Conservation (phyloP, 164 flowering plant species). For the Annona cherimola region DNA sequence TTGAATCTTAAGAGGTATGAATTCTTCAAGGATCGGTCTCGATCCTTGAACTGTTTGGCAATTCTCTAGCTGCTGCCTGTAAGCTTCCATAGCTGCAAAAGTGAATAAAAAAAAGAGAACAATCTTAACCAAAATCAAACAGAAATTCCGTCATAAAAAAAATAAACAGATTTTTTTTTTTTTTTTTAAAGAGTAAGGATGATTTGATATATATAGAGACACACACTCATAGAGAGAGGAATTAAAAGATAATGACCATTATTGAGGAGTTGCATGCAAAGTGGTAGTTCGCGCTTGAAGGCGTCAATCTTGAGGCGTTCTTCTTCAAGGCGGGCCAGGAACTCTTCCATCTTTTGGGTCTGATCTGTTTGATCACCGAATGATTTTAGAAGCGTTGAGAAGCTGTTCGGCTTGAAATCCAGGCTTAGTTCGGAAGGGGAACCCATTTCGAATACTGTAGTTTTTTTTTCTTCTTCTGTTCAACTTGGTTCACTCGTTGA, state of each 20-base stretch:
- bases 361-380: constrained; percentile 58
- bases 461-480: not conserved
- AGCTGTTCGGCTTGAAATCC: constrained; percentile 69
- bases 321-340: constrained; percentile 44
- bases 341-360: constrained; percentile 49
- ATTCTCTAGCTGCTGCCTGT: constrained; percentile 68
- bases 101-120: not conserved
- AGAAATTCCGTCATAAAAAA: not conserved
- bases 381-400: constrained; percentile 65
- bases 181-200: not conserved
- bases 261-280: constrained; percentile 60
- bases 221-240: not conserved
- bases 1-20: constrained; percentile 73
- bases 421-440: constrained; percentile 67
- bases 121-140: no score
- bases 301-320: constrained; percentile 76
- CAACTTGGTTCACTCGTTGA: not conserved
- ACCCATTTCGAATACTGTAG: constrained; percentile 27
- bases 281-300: constrained; percentile 81
- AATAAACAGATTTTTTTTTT: not conserved
- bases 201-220: not conserved
- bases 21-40: constrained; percentile 79
- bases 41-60: constrained; percentile 37
- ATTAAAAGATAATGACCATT: constrained; percentile 47
- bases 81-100: constrained; percentile 74